These are phyloP conservation scores for Rhodotorula sp. DNA, from an alignment of 1,284 basidiomycete species.

Conservation along the genomic window DNA sequence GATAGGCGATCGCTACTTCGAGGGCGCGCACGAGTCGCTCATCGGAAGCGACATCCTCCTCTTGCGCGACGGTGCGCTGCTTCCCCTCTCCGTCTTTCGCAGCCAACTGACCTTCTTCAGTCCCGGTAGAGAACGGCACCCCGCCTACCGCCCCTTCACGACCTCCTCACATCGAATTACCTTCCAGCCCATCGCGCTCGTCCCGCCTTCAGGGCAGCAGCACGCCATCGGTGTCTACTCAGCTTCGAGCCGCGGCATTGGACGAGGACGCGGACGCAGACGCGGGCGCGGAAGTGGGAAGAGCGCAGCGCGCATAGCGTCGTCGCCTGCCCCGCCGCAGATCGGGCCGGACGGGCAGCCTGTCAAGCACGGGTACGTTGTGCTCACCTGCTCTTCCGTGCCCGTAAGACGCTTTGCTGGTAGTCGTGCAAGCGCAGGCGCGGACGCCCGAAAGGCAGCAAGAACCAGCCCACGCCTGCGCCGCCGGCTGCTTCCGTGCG, in stretches of 20 bases:
- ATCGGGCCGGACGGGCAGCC: not conserved
- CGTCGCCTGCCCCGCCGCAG: not conserved
- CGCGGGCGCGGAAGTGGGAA: no score
- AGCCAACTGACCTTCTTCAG: no score
- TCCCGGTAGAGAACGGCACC: not conserved
- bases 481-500: not conserved
- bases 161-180: slow-evolving; percentile 32
- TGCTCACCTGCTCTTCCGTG: not conserved
- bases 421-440: not conserved
- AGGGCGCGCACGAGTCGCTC: slow-evolving; percentile 29
- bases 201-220: not conserved
- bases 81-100: no score
- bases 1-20: slow-evolving; percentile 24
- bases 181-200: slow-evolving; percentile 26
- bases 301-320: not conserved
- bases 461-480: slow-evolving; percentile 13
- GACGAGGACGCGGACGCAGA: slow-evolving; percentile 9
- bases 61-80: slow-evolving; percentile 12
- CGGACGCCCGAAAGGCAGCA: slow-evolving; percentile 12
- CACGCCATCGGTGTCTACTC: not conserved
- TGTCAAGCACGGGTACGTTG: slow-evolving; percentile 1
- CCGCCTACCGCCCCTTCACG: slow-evolving; percentile 15
- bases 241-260: not conserved
- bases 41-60: slow-evolving; percentile 36
- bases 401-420: not conserved